phyloP scores from a whole-genome alignment of 2,329 filamentous ascomycete genomes.

The Colletotrichum sansevieriae region DNA sequence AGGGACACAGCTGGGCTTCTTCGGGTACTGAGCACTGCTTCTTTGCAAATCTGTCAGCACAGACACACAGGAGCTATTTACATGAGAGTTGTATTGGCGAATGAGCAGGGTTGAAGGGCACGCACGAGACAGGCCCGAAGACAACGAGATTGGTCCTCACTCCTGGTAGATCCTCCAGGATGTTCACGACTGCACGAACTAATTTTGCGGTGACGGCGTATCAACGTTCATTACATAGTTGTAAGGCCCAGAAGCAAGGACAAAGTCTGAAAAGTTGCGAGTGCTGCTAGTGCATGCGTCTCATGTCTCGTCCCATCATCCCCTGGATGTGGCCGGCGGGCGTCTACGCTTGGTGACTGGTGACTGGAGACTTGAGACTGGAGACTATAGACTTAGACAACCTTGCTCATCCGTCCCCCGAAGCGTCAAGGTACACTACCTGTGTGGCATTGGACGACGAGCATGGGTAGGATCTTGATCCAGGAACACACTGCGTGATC shows the following conservation, averaged over 20 bases:
- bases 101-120: background rate
- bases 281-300: slow-evolving; percentile 2
- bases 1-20: no score
- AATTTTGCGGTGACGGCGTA: no score
- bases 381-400: slow-evolving; percentile 18
- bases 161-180: background rate
- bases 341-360: background rate
- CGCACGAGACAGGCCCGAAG: background rate
- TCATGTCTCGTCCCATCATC: slow-evolving; percentile 40
- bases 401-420: slow-evolving; percentile 13
- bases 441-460: background rate
- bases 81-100: no score
- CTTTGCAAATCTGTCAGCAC: no score
- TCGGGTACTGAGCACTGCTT: no score
- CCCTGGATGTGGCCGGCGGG: slow-evolving; percentile 36
- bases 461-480: no score
- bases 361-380: slow-evolving; percentile 23
- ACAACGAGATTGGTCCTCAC: no score
- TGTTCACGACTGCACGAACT: no score
- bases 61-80: no score
- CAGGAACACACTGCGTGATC: slow-evolving; percentile 1
- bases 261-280: no score
- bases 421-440: slow-evolving; percentile 7
- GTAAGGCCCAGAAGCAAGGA: no score
- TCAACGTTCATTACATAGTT: no score